Percentiles rank a stretch among this genome's conserved stretches.
phyloP scores from a whole-genome alignment of 1,284 basidiomycete species.

The Trichosporon ovoides region DNA sequence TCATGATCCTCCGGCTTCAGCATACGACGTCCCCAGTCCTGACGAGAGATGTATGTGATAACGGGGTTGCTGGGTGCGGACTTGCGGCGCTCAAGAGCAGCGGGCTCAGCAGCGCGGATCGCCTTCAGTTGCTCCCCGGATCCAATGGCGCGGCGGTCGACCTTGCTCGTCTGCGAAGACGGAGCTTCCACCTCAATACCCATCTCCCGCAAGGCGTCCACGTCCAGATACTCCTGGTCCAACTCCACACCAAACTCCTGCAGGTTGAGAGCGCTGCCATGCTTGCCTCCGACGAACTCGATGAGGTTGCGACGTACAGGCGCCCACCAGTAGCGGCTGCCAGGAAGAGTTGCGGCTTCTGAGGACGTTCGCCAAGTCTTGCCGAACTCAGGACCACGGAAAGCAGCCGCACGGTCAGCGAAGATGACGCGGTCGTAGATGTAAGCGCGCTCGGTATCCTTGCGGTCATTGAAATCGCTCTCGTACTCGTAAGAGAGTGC shows the following conservation, averaged over 20 bases:
- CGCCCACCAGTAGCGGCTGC: conserved; percentile 73
- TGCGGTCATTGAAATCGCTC: conserved; percentile 57
- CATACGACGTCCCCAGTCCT: conserved; percentile 72
- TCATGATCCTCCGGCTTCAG: conserved; percentile 47
- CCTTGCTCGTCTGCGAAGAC: neutral
- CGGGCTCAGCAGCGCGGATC: neutral
- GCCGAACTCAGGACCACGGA: conserved; percentile 62
- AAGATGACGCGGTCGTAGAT: conserved; percentile 77
- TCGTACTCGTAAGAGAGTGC: conserved; percentile 57
- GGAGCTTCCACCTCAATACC: conserved; percentile 1
- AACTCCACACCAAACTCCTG: conserved; percentile 44
- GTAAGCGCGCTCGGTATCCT: conserved; percentile 61
- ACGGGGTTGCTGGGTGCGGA: conserved; percentile 52
- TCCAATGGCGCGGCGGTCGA: neutral
- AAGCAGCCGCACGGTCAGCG: conserved; percentile 74
- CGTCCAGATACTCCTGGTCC: conserved; percentile 21
- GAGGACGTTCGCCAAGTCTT: conserved; percentile 68
- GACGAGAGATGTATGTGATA: conserved; percentile 80
- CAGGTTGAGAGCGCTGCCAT: conserved; percentile 15
- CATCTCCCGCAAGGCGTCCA: conserved; percentile 27
- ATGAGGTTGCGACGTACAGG: conserved; percentile 67
- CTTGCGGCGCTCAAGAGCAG: neutral
- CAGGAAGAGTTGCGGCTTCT: conserved; percentile 66
- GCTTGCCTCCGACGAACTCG: conserved; percentile 56
- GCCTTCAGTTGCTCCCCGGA: neutral